Percentiles rank a stretch among this genome's conserved stretches.
phyloP scores from a whole-genome alignment of 331 rosid species.

The Cydonia oblonga region DNA sequence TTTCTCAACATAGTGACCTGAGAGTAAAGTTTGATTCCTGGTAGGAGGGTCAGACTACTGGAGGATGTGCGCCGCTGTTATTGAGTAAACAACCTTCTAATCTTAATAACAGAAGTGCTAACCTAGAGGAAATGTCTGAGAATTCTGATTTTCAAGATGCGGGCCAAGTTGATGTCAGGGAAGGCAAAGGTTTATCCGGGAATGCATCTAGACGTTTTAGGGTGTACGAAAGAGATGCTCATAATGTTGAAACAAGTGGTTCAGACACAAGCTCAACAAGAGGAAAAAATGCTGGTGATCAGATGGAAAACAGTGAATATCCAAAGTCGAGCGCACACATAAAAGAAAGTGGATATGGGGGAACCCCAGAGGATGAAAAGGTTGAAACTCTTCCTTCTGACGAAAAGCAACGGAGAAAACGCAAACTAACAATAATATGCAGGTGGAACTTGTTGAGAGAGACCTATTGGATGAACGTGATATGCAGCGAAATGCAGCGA shows the following conservation, averaged over 20 bases:
- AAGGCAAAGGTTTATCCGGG: conserved; percentile 42
- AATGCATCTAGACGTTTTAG: conserved; percentile 30
- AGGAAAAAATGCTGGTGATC: conserved; percentile 47
- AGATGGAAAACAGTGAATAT: conserved; percentile 31
- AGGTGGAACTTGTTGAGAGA: conserved; percentile 54
- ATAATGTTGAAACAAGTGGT: conserved; percentile 85
- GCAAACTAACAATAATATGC: conserved; percentile 73
- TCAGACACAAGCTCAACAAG: conserved; percentile 78
- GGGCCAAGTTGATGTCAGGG: conserved; percentile 31
- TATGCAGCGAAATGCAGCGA: conserved; percentile 95
- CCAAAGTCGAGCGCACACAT: conserved; percentile 39
- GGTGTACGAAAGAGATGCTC: conserved; percentile 49
- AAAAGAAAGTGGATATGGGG: conserved; percentile 35
- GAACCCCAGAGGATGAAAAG: conserved; percentile 64
- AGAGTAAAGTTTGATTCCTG: conserved; percentile 41
- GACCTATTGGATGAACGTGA: conserved; percentile 85
- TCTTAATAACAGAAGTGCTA: conserved; percentile 34
- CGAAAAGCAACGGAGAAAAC: conserved; percentile 60
- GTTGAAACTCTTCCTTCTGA: conserved; percentile 38
- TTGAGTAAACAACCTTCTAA: conserved; percentile 29
- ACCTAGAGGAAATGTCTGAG: conserved; percentile 63
- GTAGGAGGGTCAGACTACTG: conserved; percentile 59
- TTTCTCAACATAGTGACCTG: conserved; percentile 24
- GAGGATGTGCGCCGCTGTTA: conserved; percentile 40
- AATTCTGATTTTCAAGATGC: conserved; percentile 48